These are phyloP conservation scores for Diaporthe sp. DNA, from an alignment of 2,329 filamentous ascomycete genomes.

Conservation along the genomic window DNA sequence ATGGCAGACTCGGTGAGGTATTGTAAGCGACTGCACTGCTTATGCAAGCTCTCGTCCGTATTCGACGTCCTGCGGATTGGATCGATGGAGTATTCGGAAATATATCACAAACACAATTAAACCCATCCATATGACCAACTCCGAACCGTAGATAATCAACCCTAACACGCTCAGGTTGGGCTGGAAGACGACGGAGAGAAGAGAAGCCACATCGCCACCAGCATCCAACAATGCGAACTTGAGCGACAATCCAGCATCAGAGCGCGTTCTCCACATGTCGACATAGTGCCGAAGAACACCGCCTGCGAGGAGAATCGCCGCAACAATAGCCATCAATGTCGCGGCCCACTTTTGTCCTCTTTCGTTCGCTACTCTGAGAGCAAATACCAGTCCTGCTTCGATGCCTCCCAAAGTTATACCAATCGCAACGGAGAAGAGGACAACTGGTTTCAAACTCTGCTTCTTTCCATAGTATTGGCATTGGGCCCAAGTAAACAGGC, in stretches of 20 bases:
- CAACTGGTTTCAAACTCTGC: background rate
- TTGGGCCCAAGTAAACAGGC: background rate
- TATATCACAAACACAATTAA: background rate
- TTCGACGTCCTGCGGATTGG: too few species aligned
- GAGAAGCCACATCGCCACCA: background rate
- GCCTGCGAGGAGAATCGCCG: background rate
- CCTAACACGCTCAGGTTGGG: background rate
- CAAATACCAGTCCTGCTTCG: background rate
- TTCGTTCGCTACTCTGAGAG: background rate
- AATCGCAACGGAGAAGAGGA: background rate
- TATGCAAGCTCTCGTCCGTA: too few species aligned
- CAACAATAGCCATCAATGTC: background rate
- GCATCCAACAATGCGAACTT: background rate
- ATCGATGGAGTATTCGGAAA: background rate
- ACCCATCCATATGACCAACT: background rate
- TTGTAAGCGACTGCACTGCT: too few species aligned
- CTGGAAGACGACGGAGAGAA: background rate
- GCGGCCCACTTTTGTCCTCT: background rate
- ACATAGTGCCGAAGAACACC: background rate
- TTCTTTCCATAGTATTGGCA: background rate
- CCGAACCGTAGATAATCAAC: background rate
- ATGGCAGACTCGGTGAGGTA: too few species aligned
- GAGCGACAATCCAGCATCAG: background rate
- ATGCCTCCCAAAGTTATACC: background rate
- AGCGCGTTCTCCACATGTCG: conserved; percentile 1